A percentile compares a stretch with the other conserved stretches of the same genome.
These are phyloP conservation scores for Neospermospora avenae DNA, from an alignment of 2,329 filamentous ascomycete genomes.

Conservation along the genomic window DNA sequence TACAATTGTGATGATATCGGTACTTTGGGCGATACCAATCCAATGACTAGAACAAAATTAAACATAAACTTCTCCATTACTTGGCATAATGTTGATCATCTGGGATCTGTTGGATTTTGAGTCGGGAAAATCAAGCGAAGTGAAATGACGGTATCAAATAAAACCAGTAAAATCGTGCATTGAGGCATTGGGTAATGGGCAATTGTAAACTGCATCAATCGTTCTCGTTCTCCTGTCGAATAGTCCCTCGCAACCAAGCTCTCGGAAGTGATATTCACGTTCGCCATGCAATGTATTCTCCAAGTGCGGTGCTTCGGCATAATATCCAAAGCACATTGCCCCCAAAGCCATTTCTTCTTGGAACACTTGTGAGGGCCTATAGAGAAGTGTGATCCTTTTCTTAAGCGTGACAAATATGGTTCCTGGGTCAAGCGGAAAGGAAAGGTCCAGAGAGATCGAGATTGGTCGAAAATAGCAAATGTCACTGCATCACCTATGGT, in stretches of 20 bases:
- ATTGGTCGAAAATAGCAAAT: background rate
- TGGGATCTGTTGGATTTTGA: too few relatives aligned
- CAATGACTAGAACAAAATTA: too few relatives aligned
- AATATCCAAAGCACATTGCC: background rate
- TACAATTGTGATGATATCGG: background rate
- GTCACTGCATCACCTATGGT: background rate
- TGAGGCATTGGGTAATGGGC: too few relatives aligned
- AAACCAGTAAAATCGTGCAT: too few relatives aligned
- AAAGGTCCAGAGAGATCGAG: background rate
- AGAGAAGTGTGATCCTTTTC: constrained; percentile 28
- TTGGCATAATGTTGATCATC: too few relatives aligned
- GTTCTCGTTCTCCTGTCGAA: too few relatives aligned
- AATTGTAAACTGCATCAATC: too few relatives aligned
- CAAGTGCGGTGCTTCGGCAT: background rate
- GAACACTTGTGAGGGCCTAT: constrained; percentile 31
- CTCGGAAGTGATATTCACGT: background rate
- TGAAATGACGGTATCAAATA: too few relatives aligned
- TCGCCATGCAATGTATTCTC: background rate
- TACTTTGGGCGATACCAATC: too few relatives aligned
- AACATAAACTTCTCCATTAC: too few relatives aligned
- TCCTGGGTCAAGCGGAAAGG: constrained; percentile 9
- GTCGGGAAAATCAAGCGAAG: too few relatives aligned
- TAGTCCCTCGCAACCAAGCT: background rate
- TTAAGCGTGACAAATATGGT: constrained; percentile 33
- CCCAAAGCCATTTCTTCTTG: constrained; percentile 20